Conservation (phyloP, 257 asterid species). For the Sherardia arvensis region DNA sequence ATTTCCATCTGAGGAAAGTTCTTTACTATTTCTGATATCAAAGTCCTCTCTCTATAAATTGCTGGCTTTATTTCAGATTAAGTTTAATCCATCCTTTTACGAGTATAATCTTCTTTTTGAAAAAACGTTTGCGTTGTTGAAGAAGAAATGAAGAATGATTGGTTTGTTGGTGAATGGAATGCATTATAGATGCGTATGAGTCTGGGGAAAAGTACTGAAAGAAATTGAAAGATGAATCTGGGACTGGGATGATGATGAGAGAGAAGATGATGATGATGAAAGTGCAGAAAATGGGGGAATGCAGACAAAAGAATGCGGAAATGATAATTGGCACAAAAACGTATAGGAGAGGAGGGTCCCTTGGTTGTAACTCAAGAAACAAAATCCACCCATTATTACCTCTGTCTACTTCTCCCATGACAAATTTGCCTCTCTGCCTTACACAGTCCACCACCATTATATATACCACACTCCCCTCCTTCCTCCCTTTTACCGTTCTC, state of each 20-base stretch:
- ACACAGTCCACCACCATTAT: constrained; percentile 14
- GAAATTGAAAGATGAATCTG: background rate
- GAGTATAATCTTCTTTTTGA: no score
- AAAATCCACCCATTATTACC: constrained; percentile 49
- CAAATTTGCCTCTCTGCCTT: constrained; percentile 51
- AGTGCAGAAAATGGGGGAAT: background rate
- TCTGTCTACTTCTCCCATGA: constrained; percentile 43
- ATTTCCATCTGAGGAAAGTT: constrained; percentile 3
- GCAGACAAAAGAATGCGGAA: background rate
- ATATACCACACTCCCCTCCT: no score
- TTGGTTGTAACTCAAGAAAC: constrained; percentile 49
- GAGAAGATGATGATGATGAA: no score
- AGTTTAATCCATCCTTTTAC: no score
- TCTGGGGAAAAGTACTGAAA: background rate
- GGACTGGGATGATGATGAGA: no score
- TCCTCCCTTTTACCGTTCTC: no score
- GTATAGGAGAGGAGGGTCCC: constrained; percentile 24
- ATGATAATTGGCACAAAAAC: background rate
- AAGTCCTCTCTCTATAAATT: background rate
- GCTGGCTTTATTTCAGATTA: background rate
- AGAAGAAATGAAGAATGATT: no score
- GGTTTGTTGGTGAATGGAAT: background rate
- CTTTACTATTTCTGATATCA: background rate
- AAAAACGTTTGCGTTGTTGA: no score
- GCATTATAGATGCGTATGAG: background rate